phyloP scores from a whole-genome alignment of 1,139 yeast genomes.

The Ogataea hybrid region DNA sequence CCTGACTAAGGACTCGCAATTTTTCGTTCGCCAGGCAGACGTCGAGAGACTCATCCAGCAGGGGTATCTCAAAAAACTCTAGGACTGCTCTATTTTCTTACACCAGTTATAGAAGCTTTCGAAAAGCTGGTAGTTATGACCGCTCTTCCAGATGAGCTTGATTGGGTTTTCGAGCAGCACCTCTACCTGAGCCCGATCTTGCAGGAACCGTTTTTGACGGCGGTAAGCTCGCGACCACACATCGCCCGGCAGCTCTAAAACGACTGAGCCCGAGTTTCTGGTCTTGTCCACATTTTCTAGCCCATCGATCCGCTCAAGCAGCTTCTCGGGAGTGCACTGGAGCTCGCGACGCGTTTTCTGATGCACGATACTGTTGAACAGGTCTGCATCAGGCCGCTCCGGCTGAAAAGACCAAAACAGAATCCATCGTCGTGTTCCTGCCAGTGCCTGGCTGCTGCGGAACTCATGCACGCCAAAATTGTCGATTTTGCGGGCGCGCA shows the following conservation, averaged over 20 bases:
- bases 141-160: slow-evolving; percentile 25
- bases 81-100: slow-evolving; percentile 15
- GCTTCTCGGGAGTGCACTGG: slow-evolving; percentile 1
- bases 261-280: neutral
- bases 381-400: slow-evolving; percentile 16
- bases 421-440: slow-evolving; percentile 39
- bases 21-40: slow-evolving; percentile 89
- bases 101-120: slow-evolving; percentile 30
- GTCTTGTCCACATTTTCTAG: slow-evolving; percentile 3
- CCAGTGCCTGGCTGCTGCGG: slow-evolving; percentile 27
- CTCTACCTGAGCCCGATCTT: neutral
- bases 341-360: slow-evolving; percentile 2
- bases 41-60: slow-evolving; percentile 93
- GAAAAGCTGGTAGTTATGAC: slow-evolving; percentile 23
- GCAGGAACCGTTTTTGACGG: slow-evolving; percentile 10
- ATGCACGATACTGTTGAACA: slow-evolving; percentile 12
- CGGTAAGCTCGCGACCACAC: slow-evolving; percentile 28
- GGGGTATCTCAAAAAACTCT: slow-evolving; percentile 82
- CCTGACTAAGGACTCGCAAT: slow-evolving; percentile 91
- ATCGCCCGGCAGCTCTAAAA: slow-evolving; percentile 11
- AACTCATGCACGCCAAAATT: slow-evolving; percentile 35
- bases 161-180: neutral
- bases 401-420: slow-evolving; percentile 38
- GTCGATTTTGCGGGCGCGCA: slow-evolving; percentile 20
- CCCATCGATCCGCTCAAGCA: slow-evolving; percentile 2